These are phyloP conservation scores for Chlamydomonas applanata DNA, from an alignment of 139 green algal species.

Conservation along the genomic window DNA sequence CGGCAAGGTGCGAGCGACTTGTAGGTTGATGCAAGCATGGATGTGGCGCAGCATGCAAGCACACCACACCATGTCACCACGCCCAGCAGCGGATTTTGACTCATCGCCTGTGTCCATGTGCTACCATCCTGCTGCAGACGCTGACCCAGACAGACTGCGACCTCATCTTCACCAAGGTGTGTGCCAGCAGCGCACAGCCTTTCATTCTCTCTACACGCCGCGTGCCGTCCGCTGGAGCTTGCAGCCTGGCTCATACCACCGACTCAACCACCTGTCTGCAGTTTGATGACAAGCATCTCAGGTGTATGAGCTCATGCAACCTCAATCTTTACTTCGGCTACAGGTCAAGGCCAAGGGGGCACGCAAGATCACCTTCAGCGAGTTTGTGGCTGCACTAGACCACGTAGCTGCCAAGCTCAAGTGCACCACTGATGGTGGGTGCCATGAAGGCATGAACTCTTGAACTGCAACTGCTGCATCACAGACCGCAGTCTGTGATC, in stretches of 20 bases:
- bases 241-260: not conserved
- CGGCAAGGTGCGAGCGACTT: not conserved
- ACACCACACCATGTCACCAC: too few species aligned
- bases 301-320: slow-evolving; percentile 29
- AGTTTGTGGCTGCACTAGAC: slow-evolving; percentile 44
- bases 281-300: not conserved
- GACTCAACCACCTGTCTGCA: slow-evolving; percentile 14
- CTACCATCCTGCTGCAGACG: not conserved
- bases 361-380: slow-evolving; percentile 56
- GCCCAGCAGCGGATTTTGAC: too few species aligned
- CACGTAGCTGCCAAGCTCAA: slow-evolving; percentile 53
- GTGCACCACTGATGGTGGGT: not conserved
- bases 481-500: too few species aligned
- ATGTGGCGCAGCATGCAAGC: too few species aligned
- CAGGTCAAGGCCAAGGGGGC: slow-evolving; percentile 65
- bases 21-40: slow-evolving; percentile 11
- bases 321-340: not conserved
- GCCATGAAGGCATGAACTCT: too few species aligned
- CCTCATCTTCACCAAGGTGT: slow-evolving; percentile 63
- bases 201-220: too few species aligned
- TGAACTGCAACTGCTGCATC: too few species aligned
- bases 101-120: too few species aligned
- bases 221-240: not conserved
- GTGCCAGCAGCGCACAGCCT: too few species aligned
- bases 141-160: slow-evolving; percentile 59